Evolutionary conservation across 805 yeast genomes (phyloP), one percentile per base, ranked within the genome.

Genomic region (Blastobotrys peoriensis): DNA sequence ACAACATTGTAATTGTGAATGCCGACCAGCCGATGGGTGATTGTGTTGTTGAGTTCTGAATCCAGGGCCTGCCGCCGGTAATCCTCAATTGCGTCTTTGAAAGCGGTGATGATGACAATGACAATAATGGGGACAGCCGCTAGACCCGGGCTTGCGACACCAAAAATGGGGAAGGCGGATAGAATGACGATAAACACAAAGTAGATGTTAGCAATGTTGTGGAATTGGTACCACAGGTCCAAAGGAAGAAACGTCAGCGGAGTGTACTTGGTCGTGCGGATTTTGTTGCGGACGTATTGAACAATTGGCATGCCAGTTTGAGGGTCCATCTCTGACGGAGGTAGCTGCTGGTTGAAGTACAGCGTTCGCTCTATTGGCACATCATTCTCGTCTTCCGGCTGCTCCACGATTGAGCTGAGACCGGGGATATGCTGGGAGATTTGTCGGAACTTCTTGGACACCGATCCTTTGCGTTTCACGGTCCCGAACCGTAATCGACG

Each of bases 181-280:
- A 91, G 66, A 52, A 91, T 81, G 57, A 82, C 82, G 66, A 86
- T 70, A 28, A 79, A 68, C 56, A 91, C 68, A 73, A 91, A 91
- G 68, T 88, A 91, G 41, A 86, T 69, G 65, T 91, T 91, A 36
- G 98, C 98, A 50, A 89, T 77, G 62, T 89, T 91, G 54, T 76
- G 78, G 64, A 89, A 89, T 67, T 93, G 98, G 51, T 76, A 73
- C 38, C 67, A 63, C 39, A 91, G 63, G 65, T 91, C 88, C 62
- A 88, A 88, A 2, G 98, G 98, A 23, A 93, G 52, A 59, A 91
- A 91, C 5, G 87, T 71, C 38, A 93, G 60, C 4, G 98, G 96
- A 2, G 97, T 91, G 64, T 91, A 91, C 67, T 87, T 91, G 2
- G 98, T 87, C 0, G 98, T 88, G 68, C 97, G 79, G 54, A 93